Base-by-base conservation (phyloP, 148 eudicot genomes). In the Tetragonia tetragonoides region DNA sequence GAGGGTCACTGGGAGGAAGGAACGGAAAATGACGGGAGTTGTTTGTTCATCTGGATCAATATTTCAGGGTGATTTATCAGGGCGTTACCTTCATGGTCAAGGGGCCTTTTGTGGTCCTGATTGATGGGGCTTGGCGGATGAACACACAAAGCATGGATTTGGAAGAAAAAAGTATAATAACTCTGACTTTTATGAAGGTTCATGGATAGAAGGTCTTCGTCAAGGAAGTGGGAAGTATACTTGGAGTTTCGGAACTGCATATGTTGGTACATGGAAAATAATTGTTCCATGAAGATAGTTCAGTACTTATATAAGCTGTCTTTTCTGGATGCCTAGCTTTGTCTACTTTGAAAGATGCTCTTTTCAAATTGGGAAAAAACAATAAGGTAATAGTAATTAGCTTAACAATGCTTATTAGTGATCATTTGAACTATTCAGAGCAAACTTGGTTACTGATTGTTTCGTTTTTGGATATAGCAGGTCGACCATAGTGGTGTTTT, bases 1-100 rank as follows among this genome's bases (percentile, higher is more conserved):
- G 97, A 87, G 68, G 98, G 98, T 74, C 89, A 89, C 63, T 96
- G 97, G 98, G 91, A 89, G 78, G 85, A 85, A 61, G 99, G 99
- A 54, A n/a, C n/a, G n/a, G n/a, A 96, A 90, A 75, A 90, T 91
- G 90, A 89, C 92, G 15, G 99, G 73, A 65, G 84, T 96, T 66
- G 40, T 74, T n/a, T 93, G 93, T 95, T 78, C 89, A 57, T 90
- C 98, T 23, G 89, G 90, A 64, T 83, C 87, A 10, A 75, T 71
- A 49, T 96, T 91, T 75, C 93, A 88, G 73, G 99, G 99, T 76
- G 98, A 96, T 51, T 91, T 96, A 73, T 91, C 98, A 12, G 99
- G 95, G 60, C 90, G 88, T 28, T 91, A 91, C 81, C 87, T 93
- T 77, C 97, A 96, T 83, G 99, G 99, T 41, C 88, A 76, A 81